Percentiles rank a stretch among this genome's conserved stretches.
phyloP scores from a whole-genome alignment of 352 stramenopile species.

The Thalassiosira ordinaria region DNA sequence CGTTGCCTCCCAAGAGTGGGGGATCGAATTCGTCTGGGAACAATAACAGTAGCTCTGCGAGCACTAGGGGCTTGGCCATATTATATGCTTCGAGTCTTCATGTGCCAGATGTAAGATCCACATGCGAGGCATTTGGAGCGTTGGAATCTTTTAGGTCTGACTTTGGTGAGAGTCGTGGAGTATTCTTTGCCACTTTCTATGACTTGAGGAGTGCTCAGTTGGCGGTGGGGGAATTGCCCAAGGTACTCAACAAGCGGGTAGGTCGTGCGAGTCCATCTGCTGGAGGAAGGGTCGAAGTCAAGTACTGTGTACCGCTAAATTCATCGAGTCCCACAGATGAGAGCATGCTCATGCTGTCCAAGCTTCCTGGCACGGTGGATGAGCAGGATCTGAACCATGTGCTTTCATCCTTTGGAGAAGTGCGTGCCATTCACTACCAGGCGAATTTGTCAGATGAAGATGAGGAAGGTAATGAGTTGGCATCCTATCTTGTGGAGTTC shows the following conservation, averaged over 20 bases:
- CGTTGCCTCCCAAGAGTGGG: background rate
- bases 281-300: conserved; percentile 65
- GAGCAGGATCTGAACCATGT: conserved; percentile 65
- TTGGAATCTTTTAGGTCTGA: conserved; percentile 79
- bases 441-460: conserved; percentile 51
- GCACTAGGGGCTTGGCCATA: conserved; percentile 71
- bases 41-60: too few species aligned
- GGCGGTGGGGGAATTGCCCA: conserved; percentile 69
- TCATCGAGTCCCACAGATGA: conserved; percentile 78
- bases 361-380: conserved; percentile 64
- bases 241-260: conserved; percentile 38
- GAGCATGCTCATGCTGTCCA: conserved; percentile 71
- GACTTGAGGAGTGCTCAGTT: conserved; percentile 76
- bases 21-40: background rate
- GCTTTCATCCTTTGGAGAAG: conserved; percentile 74
- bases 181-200: conserved; percentile 84
- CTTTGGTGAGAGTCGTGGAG: conserved; percentile 65
- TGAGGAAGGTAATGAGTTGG: conserved; percentile 39
- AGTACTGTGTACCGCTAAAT: conserved; percentile 82
- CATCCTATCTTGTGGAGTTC: conserved; percentile 80
- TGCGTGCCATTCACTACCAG: conserved; percentile 70
- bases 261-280: background rate
- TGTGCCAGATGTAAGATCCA: conserved; percentile 63
- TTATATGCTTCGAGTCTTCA: conserved; percentile 57
- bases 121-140: conserved; percentile 80